Base-by-base conservation (phyloP, 1,284 basidiomycete genomes). In the Sporisorium scitamineum region DNA sequence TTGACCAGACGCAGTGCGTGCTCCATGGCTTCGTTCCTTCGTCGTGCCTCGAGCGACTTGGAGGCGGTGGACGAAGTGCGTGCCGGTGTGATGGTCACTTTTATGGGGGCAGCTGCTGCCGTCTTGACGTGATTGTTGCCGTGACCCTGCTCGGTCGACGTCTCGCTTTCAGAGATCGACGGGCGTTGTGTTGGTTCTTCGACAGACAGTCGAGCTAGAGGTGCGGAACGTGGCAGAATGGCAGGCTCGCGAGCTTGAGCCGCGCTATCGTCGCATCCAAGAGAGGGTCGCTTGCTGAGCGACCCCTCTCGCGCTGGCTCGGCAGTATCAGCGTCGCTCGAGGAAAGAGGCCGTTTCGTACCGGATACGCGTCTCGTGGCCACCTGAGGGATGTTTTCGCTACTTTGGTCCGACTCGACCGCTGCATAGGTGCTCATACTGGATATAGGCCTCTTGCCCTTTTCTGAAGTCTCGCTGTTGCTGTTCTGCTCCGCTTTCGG, bases 21-120 rank as follows among this genome's bases (percentile, higher is more conserved):
- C 55, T 75, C 72, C 60, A 70, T 61, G 22, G 63, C 67, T 34
- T 70, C 63, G 39, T 70, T 66, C 16, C 72, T 41, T 7, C 68
- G 60, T 2, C 67, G 67, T 4, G 67, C 63, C 29, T 75, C 72
- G 5, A 51, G 48, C n/a, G 67, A 60, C n/a, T 67, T 70, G n/a
- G 72, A 61, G 5, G 58, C 53, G 6, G 62, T 65, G 14, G 72
- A 75, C 1, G 71, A 74, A 0, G 65, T 69, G 24, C 71, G 71
- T 1, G 66, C 71, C 2, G 65, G 71, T 3, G 71, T 47, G 13
- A 58, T 32, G 16, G 65, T 61, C 1, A 56, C 44, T 11, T 61
- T 48, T 13, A 45, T 3, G 14, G 39, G 32, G 9, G 39, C 9
- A 5, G 50, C 34, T 22, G 45, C 18, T 8, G 51, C 32, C n/a